Base-by-base conservation (phyloP, 2,329 filamentous ascomycete genomes). In the Diplodia seriata region DNA sequence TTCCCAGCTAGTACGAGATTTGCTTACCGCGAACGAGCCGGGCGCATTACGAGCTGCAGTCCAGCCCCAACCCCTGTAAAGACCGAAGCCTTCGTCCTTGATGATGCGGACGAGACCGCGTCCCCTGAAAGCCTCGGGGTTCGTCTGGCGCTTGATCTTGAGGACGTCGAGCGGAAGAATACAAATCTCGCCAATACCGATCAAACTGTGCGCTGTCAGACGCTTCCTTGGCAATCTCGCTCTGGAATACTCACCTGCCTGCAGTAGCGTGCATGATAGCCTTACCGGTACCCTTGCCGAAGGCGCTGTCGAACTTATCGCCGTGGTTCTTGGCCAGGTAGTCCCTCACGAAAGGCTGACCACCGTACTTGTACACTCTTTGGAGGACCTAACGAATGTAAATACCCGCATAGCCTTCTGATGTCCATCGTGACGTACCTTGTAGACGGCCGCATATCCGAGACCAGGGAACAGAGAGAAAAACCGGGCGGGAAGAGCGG, bases 131-230 rank as follows among this genome's bases (percentile, higher is more conserved):
- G 95, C 94, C 78, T 98, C 95, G 50, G 95, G 95, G 85, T 99
- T 99, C 73, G 95, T 99, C 85, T 99, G 95, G 76, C 95, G 90
- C 88, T 99, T 99, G 85, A 99, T 99, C 88, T 99, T 99, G 71
- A 99, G 87, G 49, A 99, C 94, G 75, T 99, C 95, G 70, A 99
- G 88, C 51, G 95, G 95, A 50, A 99, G 87, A 36, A 99, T 88
- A 69, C 99, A 88, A 72, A 99, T 97, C 84, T 99, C 95, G 77
- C 95, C 95, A 75, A 99, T 97, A 75, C 95, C 95, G 76, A 99
- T 96, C 76, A 99, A 78, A 83, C 92, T 94, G 71, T 29, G 68
- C 33, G 36, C 15, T 23, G 23, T 61, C 12, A 68, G 56, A 59
- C 47, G 38, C 23, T 47, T 15, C 29, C 26, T 49, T 20, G 18